These are phyloP conservation scores for Pterocarpus santalinus DNA, from an alignment of 306 rosid species.

Conservation along the genomic window DNA sequence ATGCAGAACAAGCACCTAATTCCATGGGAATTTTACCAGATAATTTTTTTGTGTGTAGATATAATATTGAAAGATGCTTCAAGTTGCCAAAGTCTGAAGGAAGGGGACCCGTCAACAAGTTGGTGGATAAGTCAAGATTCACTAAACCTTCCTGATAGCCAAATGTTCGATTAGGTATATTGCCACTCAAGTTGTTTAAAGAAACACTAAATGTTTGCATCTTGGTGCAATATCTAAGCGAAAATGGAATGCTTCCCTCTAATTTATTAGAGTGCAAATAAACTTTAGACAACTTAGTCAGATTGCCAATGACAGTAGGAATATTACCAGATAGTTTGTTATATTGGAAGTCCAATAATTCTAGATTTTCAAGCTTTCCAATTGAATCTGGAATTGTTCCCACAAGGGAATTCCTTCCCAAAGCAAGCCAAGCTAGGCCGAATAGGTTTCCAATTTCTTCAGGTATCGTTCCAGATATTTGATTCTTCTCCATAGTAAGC, in stretches of 20 bases:
- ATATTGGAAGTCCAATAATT: background rate
- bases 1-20: constrained; percentile 15
- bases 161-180: constrained; percentile 34
- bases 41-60: background rate
- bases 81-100: constrained; percentile 40
- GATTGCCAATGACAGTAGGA: constrained; percentile 32
- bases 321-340: constrained; percentile 37
- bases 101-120: constrained; percentile 35
- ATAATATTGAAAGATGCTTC: constrained; percentile 2
- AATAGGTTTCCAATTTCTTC: constrained; percentile 42
- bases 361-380: constrained; percentile 32
- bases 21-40: constrained; percentile 42
- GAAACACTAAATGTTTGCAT: background rate
- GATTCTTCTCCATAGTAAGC: background rate
- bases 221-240: constrained; percentile 24
- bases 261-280: constrained; percentile 9
- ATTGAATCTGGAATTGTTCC: constrained; percentile 50
- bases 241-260: constrained; percentile 45
- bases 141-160: constrained; percentile 21
- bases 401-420: background rate
- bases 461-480: constrained; percentile 44
- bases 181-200: constrained; percentile 24
- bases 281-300: constrained; percentile 25
- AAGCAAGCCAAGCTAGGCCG: background rate
- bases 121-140: background rate